Conservation (phyloP, 148 eudicot genomes). For the Diospyros lotus region DNA sequence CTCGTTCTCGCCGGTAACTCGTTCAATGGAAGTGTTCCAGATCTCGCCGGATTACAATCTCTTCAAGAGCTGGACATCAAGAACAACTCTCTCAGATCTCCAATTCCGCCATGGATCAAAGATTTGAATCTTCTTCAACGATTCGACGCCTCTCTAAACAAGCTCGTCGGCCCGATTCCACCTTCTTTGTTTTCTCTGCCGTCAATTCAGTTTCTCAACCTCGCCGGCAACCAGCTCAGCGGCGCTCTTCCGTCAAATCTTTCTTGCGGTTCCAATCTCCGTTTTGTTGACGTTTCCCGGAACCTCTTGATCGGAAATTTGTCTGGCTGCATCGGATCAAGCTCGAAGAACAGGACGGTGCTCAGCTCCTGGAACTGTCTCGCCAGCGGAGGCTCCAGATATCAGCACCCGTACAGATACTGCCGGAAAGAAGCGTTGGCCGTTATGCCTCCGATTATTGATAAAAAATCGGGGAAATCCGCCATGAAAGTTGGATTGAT, state of each 20-base stretch:
- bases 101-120: constrained; percentile 41
- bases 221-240: constrained; percentile 61
- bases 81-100: constrained; percentile 61
- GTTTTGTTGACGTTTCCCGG: constrained; percentile 63
- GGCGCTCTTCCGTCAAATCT: constrained; percentile 49
- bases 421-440: constrained; percentile 72
- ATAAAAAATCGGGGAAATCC: constrained; percentile 13
- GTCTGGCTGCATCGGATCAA: constrained; percentile 58
- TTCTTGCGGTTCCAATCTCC: constrained; percentile 46
- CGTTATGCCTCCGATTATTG: constrained; percentile 48
- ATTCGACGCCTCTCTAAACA: constrained; percentile 63
- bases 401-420: constrained; percentile 46
- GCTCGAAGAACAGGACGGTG: constrained; percentile 41
- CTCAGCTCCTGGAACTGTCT: constrained; percentile 65
- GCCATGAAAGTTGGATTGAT: constrained; percentile 51
- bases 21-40: constrained; percentile 70
- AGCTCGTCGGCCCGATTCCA: constrained; percentile 65
- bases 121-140: constrained; percentile 39
- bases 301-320: constrained; percentile 64
- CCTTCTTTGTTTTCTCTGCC: constrained; percentile 48
- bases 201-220: constrained; percentile 50
- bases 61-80: constrained; percentile 66
- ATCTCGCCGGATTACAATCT: constrained; percentile 37
- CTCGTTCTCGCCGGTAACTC: constrained; percentile 55
- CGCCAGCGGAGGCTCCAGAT: constrained; percentile 30